Conservation (phyloP, 805 yeast species). For the Phaffomyces thermotolerans region DNA sequence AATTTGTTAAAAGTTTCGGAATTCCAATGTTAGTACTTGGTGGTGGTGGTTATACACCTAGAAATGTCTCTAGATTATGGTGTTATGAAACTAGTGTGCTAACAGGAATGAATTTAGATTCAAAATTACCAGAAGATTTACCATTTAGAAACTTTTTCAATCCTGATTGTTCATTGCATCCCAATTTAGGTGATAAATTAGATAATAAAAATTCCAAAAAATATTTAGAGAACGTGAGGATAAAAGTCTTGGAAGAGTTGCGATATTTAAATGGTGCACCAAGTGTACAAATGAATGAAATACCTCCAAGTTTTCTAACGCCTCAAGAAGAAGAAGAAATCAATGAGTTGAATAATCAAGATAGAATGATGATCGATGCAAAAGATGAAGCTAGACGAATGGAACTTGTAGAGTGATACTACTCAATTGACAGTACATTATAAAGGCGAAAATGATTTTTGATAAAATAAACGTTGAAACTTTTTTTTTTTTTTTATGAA, state of each 20-base stretch:
- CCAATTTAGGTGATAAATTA: constrained; percentile 62
- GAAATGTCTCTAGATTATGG: constrained; percentile 96
- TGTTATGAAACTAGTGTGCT: constrained; percentile 86
- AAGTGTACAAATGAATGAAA: constrained; percentile 80
- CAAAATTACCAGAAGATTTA: constrained; percentile 56
- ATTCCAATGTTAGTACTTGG: constrained; percentile 92
- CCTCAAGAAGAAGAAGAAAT: constrained; percentile 30
- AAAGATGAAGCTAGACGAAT: constrained; percentile 33
- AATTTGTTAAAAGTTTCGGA: constrained; percentile 76
- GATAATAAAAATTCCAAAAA: constrained; percentile 82
- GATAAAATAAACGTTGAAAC: too few species aligned
- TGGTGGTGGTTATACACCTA: constrained; percentile 97
- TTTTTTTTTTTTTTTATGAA: too few species aligned
- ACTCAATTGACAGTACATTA: background rate
- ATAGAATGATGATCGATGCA: constrained; percentile 26
- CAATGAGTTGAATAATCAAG: constrained; percentile 29
- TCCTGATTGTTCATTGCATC: constrained; percentile 85
- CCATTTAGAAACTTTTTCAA: constrained; percentile 32
- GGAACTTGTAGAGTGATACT: constrained; percentile 23
- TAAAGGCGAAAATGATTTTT: background rate
- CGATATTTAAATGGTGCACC: constrained; percentile 85
- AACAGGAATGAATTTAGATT: constrained; percentile 67
- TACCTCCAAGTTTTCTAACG: constrained; percentile 54
- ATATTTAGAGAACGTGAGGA: constrained; percentile 70
- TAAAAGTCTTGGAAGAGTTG: constrained; percentile 71